These are phyloP conservation scores for Anthoceros angustus DNA, from an alignment of 225 moss, liverwort and hornwort species.

Conservation along the genomic window DNA sequence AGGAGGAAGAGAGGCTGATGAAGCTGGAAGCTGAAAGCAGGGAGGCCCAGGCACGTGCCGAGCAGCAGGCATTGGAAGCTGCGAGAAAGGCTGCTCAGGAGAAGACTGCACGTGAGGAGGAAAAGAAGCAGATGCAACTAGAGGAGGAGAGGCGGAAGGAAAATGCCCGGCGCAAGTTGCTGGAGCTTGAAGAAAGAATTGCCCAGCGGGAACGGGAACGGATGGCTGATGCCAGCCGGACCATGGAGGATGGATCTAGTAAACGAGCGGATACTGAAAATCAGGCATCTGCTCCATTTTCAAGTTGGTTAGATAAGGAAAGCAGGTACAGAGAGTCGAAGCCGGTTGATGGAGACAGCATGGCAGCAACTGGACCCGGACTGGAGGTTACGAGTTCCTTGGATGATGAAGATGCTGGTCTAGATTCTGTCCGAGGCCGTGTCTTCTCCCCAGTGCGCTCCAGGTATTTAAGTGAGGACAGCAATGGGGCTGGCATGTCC, in stretches of 20 bases:
- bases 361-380: background rate
- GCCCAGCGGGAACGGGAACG: slow-evolving; percentile 75
- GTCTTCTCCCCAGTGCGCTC: background rate
- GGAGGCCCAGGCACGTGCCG: slow-evolving; percentile 56
- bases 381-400: too few relatives aligned
- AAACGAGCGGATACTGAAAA: background rate
- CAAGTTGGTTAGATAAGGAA: background rate
- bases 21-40: slow-evolving; percentile 73
- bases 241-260: too few relatives aligned
- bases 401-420: background rate
- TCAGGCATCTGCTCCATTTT: background rate
- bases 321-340: background rate
- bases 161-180: slow-evolving; percentile 73
- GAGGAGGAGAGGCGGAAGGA: slow-evolving; percentile 92
- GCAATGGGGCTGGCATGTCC: background rate
- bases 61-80: slow-evolving; percentile 61
- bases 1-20: slow-evolving; percentile 74
- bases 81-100: slow-evolving; percentile 82
- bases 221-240: background rate
- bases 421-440: background rate
- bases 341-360: background rate
- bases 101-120: slow-evolving; percentile 70
- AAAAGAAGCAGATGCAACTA: slow-evolving; percentile 53
- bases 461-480: background rate
- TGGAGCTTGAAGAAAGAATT: slow-evolving; percentile 90